phyloP scores from a whole-genome alignment of 441 rosid genomes.

The Macaranga tanarius region DNA sequence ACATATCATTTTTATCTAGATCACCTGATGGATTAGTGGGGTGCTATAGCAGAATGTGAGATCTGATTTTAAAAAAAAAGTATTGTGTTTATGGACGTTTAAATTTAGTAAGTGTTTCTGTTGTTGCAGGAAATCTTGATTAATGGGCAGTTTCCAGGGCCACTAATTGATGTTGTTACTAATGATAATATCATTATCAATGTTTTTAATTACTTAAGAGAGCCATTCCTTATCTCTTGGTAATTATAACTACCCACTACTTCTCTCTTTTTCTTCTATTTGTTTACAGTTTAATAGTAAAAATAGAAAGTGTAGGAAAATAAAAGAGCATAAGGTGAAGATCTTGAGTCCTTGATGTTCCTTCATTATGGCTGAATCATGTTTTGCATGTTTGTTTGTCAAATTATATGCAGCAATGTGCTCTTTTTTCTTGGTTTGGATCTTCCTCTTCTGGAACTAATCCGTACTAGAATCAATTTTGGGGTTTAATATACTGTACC shows the following conservation, averaged over 20 bases:
- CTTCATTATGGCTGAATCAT: conserved; percentile 6
- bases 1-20: neutral
- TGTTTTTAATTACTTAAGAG: conserved; percentile 49
- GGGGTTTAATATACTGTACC: conserved; percentile 8
- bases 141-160: conserved; percentile 92
- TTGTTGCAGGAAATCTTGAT: conserved; percentile 75
- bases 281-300: conserved; percentile 1
- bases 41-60: conserved; percentile 20
- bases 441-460: conserved; percentile 10
- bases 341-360: conserved; percentile 5
- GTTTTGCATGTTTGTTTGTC: conserved; percentile 2
- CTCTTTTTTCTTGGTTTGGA: neutral
- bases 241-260: conserved; percentile 43
- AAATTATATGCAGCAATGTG: neutral
- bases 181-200: conserved; percentile 85
- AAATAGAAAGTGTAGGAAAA: conserved; percentile 26
- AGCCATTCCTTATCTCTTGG: conserved; percentile 41
- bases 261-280: neutral
- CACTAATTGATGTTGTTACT: conserved; percentile 78
- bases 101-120: neutral
- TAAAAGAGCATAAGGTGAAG: neutral
- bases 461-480: neutral
- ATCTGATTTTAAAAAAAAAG: conserved; percentile 18
- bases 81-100: neutral
- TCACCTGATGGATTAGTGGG: neutral